Base-by-base conservation (phyloP, 371 early-diverging fungal genomes). In the Mortierella sp. region DNA sequence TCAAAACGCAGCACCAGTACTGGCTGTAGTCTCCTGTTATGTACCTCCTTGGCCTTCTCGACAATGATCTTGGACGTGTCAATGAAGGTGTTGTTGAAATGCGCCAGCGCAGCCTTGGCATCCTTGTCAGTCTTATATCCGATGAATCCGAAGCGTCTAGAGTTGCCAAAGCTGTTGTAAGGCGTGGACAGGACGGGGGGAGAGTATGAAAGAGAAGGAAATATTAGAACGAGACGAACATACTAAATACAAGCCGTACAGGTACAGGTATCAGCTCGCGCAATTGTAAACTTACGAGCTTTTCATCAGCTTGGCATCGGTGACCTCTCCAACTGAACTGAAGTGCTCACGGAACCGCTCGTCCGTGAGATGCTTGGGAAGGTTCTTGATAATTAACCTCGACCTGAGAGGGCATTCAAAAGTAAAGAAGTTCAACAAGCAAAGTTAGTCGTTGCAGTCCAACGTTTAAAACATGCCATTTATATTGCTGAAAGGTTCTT, bases 81-180 rank as follows among this genome's bases (percentile, higher is more conserved):
- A 75, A 99, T 95, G 84, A 92, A 99, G 7, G 98, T 95, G 72
- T 93, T 92, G 91, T 99, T 94, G 86, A 97, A 99, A 86, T 97
- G 95, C 58, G 90, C 82, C 47, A 95, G 87, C 0, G 98, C 98
- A 2, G 90, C 93, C 75, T 93, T 89, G 7, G 99, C 99, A 38
- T 96, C 96, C 78, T 95, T 91, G 57, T 96, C 97, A 2, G 94
- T 95, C 76, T 92, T 92, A 89, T 92, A 99, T 26, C 99, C 99
- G 78, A 99, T 94, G 88, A 95, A 99, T 19, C 96, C 98, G 81
- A 99, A 98, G 79, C 94, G 91, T 75, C 99, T 94, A 52, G 96
- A 97, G 73, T 83, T 88, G 24, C 99, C 98, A 45, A 92, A 89
- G 0, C 95, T 94, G 48, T 24, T 48, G 72, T n/a, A 47, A 57